Percentiles rank a stretch among this genome's conserved stretches.
Conservation (phyloP, 1,284 basidiomycete genomes). For the Inonotus obliquus region DNA sequence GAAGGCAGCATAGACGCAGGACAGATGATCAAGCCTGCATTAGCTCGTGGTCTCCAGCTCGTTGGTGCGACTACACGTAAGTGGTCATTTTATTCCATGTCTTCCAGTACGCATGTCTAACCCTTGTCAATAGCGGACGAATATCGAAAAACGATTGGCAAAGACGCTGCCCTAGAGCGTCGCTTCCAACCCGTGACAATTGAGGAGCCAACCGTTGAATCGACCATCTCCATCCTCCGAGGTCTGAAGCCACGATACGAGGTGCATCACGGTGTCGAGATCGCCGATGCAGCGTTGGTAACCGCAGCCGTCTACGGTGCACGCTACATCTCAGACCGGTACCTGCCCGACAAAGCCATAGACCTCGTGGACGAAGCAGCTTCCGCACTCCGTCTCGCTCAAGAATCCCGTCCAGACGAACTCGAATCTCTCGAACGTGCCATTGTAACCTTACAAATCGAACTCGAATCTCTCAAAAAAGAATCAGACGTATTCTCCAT, state of each 20-base stretch:
- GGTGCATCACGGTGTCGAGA: conserved; percentile 89
- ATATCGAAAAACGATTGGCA: conserved; percentile 88
- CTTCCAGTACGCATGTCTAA: not conserved
- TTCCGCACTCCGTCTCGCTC: conserved; percentile 82
- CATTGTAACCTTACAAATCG: conserved; percentile 86
- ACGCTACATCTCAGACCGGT: conserved; percentile 83
- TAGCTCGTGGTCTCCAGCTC: conserved; percentile 81
- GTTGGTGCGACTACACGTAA: conserved; percentile 85
- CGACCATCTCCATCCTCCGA: conserved; percentile 85
- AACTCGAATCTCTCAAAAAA: conserved; percentile 85
- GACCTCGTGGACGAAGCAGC: conserved; percentile 91
- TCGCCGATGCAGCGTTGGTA: conserved; percentile 83
- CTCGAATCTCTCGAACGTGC: conserved; percentile 81
- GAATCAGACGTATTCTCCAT: conserved; percentile 81
- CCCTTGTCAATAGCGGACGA: conserved; percentile 59
- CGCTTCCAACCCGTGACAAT: conserved; percentile 88
- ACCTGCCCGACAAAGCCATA: conserved; percentile 87
- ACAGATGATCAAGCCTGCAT: conserved; percentile 87
- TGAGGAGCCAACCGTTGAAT: conserved; percentile 83
- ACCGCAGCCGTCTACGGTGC: conserved; percentile 83
- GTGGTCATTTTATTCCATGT: conserved; percentile 21
- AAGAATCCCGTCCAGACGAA: conserved; percentile 86
- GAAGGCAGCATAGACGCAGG: conserved; percentile 91
- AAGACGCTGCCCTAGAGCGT: conserved; percentile 87
- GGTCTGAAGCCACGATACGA: conserved; percentile 85